These are phyloP conservation scores for Penicillium desertorum DNA, from an alignment of 495 filamentous ascomycete genomes.

Conservation along the genomic window DNA sequence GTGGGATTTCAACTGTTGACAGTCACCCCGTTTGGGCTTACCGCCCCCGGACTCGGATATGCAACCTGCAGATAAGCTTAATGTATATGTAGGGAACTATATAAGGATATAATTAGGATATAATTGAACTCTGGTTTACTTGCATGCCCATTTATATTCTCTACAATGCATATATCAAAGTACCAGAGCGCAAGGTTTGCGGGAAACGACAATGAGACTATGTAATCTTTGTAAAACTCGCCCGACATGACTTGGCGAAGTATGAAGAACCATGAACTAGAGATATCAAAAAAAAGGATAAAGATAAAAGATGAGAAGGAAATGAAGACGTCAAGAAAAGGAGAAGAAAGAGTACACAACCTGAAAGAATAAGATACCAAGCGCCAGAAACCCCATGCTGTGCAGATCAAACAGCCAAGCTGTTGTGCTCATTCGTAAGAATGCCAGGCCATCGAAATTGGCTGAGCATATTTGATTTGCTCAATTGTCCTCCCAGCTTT, in stretches of 20 bases:
- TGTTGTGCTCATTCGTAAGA: constrained; percentile 14
- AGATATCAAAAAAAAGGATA: constrained; percentile 7
- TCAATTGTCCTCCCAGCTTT: constrained; percentile 84
- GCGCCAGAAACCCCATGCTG: constrained; percentile 49
- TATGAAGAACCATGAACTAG: not conserved
- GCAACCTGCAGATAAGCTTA: constrained; percentile 15
- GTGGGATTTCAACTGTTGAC: constrained; percentile 17
- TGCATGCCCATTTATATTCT: not conserved
- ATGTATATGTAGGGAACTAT: constrained; percentile 4
- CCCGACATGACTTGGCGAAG: not conserved
- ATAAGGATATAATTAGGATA: not conserved
- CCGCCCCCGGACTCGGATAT: constrained; percentile 18
- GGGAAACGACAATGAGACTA: constrained; percentile 2
- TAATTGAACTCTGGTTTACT: not conserved
- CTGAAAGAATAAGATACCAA: constrained; percentile 28
- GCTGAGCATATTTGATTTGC: constrained; percentile 1
- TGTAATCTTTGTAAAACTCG: not conserved
- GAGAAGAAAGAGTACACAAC: constrained; percentile 5
- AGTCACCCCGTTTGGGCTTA: constrained; percentile 18
- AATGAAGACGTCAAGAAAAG: constrained; percentile 8
- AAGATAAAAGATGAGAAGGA: constrained; percentile 11
- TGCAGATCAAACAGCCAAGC: constrained; percentile 40
- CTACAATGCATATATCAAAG: not conserved
- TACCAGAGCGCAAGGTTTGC: not conserved
- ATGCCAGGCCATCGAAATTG: constrained; percentile 9